These are phyloP conservation scores for Cladosporium velox DNA, from an alignment of 2,329 filamentous ascomycete species.

Conservation along the genomic window DNA sequence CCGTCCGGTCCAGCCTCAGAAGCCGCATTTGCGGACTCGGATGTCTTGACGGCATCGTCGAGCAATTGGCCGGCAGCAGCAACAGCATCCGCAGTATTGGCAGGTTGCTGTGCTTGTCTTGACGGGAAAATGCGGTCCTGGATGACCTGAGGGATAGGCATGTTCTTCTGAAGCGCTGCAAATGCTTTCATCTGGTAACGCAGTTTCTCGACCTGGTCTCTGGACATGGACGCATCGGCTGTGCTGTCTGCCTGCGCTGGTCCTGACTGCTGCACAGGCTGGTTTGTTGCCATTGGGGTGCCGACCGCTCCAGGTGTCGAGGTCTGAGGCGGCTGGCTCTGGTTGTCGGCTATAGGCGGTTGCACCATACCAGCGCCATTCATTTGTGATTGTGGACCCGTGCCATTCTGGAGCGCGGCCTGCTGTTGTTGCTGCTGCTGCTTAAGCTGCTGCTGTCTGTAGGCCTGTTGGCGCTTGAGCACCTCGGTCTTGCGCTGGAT, in stretches of 20 bases:
- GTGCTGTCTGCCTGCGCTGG: constrained; percentile 23
- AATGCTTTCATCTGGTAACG: constrained; percentile 89
- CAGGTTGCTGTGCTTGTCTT: constrained; percentile 59
- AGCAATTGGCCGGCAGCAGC: constrained; percentile 52
- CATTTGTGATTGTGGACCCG: constrained; percentile 41
- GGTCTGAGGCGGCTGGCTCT: constrained; percentile 28
- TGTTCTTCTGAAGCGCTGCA: constrained; percentile 84
- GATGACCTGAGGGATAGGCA: constrained; percentile 73
- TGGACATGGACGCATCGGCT: constrained; percentile 52
- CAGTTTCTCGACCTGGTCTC: constrained; percentile 76
- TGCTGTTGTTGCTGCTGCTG: constrained; percentile 52
- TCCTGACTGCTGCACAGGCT: constrained; percentile 9
- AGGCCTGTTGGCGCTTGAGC: constrained; percentile 53
- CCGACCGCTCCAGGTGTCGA: constrained; percentile 20
- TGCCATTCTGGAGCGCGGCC: constrained; percentile 50
- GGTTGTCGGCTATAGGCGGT: constrained; percentile 36
- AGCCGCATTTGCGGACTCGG: constrained; percentile 42
- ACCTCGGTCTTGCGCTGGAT: constrained; percentile 57
- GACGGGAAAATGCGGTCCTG: constrained; percentile 82
- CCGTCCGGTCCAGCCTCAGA: constrained; percentile 40
- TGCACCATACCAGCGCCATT: constrained; percentile 50
- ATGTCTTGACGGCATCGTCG: constrained; percentile 49
- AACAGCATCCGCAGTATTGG: constrained; percentile 43
- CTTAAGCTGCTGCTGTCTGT: constrained; percentile 44
- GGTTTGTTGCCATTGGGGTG: constrained; percentile 8